phyloP scores from a whole-genome alignment of 108 stramenopile species.

The Nannochloropsis oceanica region DNA sequence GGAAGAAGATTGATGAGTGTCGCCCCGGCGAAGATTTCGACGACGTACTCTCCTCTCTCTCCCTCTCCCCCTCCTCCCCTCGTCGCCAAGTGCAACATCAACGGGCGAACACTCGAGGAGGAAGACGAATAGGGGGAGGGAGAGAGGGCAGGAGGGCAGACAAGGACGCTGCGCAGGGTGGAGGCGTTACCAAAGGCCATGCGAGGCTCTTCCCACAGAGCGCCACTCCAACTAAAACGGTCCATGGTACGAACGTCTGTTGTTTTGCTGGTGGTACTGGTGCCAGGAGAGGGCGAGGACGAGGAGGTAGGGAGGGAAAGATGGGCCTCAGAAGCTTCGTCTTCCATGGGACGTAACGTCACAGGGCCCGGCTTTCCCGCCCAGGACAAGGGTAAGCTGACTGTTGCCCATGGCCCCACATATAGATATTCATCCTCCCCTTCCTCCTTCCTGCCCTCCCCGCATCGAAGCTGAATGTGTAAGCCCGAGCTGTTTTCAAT shows the following conservation, averaged over 20 bases:
- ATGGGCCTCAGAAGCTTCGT: background rate
- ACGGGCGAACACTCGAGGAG: background rate
- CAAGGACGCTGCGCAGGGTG: background rate
- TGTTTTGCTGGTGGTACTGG: background rate
- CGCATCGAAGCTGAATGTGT: background rate
- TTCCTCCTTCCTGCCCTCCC: background rate
- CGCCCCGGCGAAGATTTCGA: background rate
- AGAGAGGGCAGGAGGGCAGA: background rate
- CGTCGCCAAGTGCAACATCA: background rate
- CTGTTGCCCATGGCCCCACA: background rate
- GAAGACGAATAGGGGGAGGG: background rate
- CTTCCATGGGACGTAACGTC: background rate
- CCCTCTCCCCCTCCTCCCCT: background rate
- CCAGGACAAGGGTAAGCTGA: background rate
- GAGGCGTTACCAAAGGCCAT: background rate
- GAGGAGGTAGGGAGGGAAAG: background rate
- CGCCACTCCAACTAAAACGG: background rate
- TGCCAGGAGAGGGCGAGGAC: background rate
- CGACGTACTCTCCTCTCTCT: background rate
- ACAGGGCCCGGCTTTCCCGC: background rate
- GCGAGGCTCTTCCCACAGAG: background rate
- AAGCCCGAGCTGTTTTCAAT: slow-evolving; percentile 1
- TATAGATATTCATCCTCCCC: background rate
- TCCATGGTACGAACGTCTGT: background rate
- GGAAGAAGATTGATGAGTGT: background rate